Conservation (phyloP, 495 filamentous ascomycete species). For the Neohortaea acidophila region DNA sequence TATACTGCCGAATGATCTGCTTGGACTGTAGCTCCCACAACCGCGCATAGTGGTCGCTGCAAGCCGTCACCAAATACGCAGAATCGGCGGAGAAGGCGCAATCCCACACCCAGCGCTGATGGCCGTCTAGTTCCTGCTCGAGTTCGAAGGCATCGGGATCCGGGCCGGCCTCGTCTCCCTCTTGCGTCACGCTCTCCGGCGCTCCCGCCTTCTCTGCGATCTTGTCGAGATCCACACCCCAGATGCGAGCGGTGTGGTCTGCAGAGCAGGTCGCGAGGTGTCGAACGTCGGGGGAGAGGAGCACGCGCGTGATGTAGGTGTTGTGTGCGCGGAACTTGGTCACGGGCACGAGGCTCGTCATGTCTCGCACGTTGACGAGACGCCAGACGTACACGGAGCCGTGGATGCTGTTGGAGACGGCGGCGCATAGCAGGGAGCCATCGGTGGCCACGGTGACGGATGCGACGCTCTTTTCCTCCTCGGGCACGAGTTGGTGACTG, state of each 20-base stretch:
- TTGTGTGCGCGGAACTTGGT: constrained; percentile 86
- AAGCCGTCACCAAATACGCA: constrained; percentile 94
- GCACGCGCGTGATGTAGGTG: constrained; percentile 85
- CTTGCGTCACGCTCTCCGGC: not conserved
- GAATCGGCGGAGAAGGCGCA: constrained; percentile 95
- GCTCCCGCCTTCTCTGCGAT: not conserved
- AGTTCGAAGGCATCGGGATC: constrained; percentile 50
- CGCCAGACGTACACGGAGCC: constrained; percentile 96
- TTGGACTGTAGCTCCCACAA: constrained; percentile 81
- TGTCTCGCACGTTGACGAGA: constrained; percentile 66
- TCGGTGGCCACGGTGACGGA: constrained; percentile 94
- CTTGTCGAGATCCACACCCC: constrained; percentile 54
- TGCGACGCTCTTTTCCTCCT: constrained; percentile 81
- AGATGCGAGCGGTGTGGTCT: constrained; percentile 95
- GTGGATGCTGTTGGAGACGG: constrained; percentile 57
- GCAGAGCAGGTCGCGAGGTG: constrained; percentile 95
- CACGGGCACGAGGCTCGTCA: constrained; percentile 77
- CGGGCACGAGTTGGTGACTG: constrained; percentile 88
- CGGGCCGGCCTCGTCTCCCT: not conserved
- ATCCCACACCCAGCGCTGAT: constrained; percentile 99
- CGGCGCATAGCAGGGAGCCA: constrained; percentile 84
- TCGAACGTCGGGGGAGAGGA: constrained; percentile 92
- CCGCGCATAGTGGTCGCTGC: constrained; percentile 92
- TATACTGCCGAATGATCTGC: constrained; percentile 90
- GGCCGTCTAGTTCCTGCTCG: constrained; percentile 79